Evolutionary conservation across 306 rosid genomes (phyloP).

Genomic region (Fragaria iinumae): DNA sequence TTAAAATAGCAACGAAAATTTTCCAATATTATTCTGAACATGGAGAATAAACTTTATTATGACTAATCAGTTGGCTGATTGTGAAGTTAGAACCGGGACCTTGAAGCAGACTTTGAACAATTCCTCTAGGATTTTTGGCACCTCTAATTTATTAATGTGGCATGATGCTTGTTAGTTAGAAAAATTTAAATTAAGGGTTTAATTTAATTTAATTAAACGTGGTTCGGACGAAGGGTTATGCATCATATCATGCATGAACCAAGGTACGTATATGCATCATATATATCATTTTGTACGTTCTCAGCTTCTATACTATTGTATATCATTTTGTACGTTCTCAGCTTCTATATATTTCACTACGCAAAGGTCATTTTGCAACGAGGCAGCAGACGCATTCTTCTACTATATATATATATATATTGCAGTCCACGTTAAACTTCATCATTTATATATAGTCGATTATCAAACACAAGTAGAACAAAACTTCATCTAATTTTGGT

Average conservation of each 20-base stretch:
- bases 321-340: too few relatives aligned
- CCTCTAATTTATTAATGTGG: background rate
- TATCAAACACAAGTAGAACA: background rate
- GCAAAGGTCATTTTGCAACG: conserved; percentile 1
- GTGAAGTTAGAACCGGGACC: background rate
- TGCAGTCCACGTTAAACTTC: background rate
- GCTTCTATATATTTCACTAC: background rate
- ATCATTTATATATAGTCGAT: background rate
- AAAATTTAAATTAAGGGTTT: background rate
- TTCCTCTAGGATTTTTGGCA: background rate
- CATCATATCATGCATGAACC: background rate
- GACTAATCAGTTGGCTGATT: conserved; percentile 1
- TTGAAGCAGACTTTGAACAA: background rate
- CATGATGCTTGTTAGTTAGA: background rate
- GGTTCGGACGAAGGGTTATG: conserved; percentile 5
- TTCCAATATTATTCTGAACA: background rate
- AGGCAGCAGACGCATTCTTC: background rate
- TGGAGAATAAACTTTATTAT: background rate
- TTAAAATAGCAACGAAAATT: background rate
- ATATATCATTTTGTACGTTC: too few relatives aligned
- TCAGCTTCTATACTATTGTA: too few relatives aligned
- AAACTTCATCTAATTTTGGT: background rate
- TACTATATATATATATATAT: too few relatives aligned
- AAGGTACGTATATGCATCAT: too few relatives aligned
- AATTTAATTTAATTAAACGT: background rate